Evolutionary conservation across 2,329 filamentous ascomycete species (phyloP).

Genomic region (Orbilia blumenaviensis): DNA sequence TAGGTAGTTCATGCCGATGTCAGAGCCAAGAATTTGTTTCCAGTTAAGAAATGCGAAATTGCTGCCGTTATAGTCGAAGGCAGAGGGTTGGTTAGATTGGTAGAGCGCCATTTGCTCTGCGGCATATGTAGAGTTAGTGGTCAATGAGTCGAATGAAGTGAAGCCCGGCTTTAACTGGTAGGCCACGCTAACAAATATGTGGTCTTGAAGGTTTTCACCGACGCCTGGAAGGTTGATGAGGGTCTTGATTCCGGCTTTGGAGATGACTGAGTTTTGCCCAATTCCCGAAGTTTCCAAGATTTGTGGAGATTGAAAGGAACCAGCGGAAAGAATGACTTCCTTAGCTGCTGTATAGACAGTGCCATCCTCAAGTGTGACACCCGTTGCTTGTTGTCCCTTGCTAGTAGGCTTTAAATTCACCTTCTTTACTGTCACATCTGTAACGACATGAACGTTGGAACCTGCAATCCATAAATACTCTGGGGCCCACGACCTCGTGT

Average conservation of each 20-base stretch:
- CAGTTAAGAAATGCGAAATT: slow-evolving; percentile 91
- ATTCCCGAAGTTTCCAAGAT: slow-evolving; percentile 70
- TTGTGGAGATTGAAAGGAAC: slow-evolving; percentile 82
- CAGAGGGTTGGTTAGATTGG: slow-evolving; percentile 40
- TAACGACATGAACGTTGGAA: slow-evolving; percentile 80
- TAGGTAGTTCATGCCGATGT: slow-evolving; percentile 64
- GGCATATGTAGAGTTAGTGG: slow-evolving; percentile 59
- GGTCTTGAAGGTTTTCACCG: slow-evolving; percentile 71
- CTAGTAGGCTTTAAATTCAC: slow-evolving; percentile 69
- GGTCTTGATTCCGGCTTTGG: slow-evolving; percentile 67
- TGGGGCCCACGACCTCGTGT: slow-evolving; percentile 49
- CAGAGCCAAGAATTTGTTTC: slow-evolving; percentile 85
- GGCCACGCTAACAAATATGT: slow-evolving; percentile 70
- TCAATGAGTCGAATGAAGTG: slow-evolving; percentile 80
- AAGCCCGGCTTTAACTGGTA: slow-evolving; percentile 83
- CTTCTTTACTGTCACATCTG: slow-evolving; percentile 86
- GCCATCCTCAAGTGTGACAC: slow-evolving; percentile 70
- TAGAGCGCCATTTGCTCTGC: slow-evolving; percentile 49
- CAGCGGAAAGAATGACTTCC: slow-evolving; percentile 82
- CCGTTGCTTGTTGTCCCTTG: slow-evolving; percentile 60
- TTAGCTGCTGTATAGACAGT: slow-evolving; percentile 62
- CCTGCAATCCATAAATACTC: slow-evolving; percentile 47
- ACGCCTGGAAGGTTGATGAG: slow-evolving; percentile 70
- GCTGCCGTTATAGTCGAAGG: slow-evolving; percentile 66
- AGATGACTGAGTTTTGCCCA: slow-evolving; percentile 67